Evolutionary conservation across 192 early-diverging fungal species (phyloP).

Genomic region (Linnemannia elongata): DNA sequence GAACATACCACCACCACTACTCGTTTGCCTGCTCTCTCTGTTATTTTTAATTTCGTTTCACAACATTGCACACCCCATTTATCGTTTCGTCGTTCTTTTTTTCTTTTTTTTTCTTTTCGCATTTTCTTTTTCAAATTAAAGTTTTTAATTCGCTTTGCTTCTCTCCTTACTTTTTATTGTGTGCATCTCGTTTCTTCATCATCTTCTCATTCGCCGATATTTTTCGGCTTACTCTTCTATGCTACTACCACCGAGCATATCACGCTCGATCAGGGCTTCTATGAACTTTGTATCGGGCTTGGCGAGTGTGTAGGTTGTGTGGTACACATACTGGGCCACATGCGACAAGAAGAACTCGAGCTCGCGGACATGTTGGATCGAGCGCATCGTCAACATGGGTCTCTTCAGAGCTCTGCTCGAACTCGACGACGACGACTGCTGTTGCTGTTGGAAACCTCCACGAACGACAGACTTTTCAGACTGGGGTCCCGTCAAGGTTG

Average conservation of each 20-base stretch:
- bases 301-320: conserved; percentile 76
- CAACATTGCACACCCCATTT: background rate
- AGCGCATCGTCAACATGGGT: conserved; percentile 81
- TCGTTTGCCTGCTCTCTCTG: background rate
- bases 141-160: background rate
- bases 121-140: background rate
- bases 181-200: background rate
- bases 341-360: conserved; percentile 84
- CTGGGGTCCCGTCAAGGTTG: conserved; percentile 38
- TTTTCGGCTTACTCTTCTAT: conserved; percentile 19
- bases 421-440: conserved; percentile 20
- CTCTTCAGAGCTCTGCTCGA: conserved; percentile 62
- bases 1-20: background rate
- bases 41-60: background rate
- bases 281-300: conserved; percentile 84
- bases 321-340: conserved; percentile 81
- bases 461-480: background rate
- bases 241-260: conserved; percentile 64
- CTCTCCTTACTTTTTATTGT: conserved; percentile 1
- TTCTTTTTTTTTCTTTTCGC: conserved; percentile 1
- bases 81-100: background rate
- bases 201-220: background rate
- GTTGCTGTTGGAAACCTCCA: background rate
- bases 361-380: conserved; percentile 75
- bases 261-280: conserved; percentile 77